Base-by-base conservation (phyloP, 345 rosid genomes). In the Aegle marmelos region DNA sequence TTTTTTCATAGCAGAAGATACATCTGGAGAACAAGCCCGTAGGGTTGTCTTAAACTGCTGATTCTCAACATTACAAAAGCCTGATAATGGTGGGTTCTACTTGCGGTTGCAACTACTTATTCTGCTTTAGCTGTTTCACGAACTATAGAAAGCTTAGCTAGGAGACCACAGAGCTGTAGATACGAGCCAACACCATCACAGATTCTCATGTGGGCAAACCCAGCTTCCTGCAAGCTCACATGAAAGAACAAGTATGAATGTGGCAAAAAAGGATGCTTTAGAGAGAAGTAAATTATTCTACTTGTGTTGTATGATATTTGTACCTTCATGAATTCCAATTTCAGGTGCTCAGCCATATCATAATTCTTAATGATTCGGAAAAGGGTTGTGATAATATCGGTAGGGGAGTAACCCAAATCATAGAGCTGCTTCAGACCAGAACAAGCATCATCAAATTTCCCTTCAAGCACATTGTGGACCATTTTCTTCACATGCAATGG, bases 291-390 rank as follows among this genome's bases (percentile, higher is more conserved):
- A 56, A 63, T 19, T 28, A 22, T 2, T 16, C 60, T 66, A 17
- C 21, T 45, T 17, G 22, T 53, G 50, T 25, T 56, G 13, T 28
- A 54, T 4, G 31, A 14, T 25, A 30, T 50, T 34, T 6, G 27
- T 77, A 94, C 98, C 97, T 96, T 96, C 99, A 96, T 90, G 88
- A 94, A 94, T 82, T 96, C 98, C 77, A 96, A 79, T 85, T 96
- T 96, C 78, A 96, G 85, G 82, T 89, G 91, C 86, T 96, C 98
- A 36, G 95, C 91, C 98, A 94, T 94, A 53, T 96, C 98, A 64
- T 94, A 92, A 58, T 86, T 91, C 84, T 96, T 96, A 80, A 92
- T 92, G 73, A 94, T 90, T 9, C 98, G 94, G 83, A 96, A 96
- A 27, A 96, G 91, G 21, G 99, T 92, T 7, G 98, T 94, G 82